These are phyloP conservation scores for Aspergillus arachidicola DNA, from an alignment of 2,329 filamentous ascomycete genomes.

Conservation along the genomic window DNA sequence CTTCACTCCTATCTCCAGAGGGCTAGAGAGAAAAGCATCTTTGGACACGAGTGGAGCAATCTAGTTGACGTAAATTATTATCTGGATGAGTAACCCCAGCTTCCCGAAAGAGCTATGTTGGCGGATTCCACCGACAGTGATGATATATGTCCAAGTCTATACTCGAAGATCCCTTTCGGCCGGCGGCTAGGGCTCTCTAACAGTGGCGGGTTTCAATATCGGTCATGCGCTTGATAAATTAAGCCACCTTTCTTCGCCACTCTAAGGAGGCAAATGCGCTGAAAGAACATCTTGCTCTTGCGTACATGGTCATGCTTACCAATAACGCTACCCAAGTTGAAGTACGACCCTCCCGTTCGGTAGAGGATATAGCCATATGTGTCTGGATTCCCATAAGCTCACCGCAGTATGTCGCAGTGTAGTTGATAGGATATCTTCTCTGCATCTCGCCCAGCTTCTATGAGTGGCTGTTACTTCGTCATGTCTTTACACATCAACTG, in stretches of 20 bases:
- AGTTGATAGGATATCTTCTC: not conserved
- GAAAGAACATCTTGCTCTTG: not conserved
- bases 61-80: no score
- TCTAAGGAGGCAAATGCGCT: not conserved
- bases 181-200: not conserved
- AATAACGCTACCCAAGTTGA: not conserved
- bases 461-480: not conserved
- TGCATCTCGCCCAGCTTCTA: not conserved
- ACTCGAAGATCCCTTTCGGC: no score
- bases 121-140: no score
- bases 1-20: no score
- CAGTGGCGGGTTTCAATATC: not conserved
- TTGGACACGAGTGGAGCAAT: no score
- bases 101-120: no score
- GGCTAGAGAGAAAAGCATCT: no score
- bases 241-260: not conserved
- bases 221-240: not conserved
- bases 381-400: not conserved
- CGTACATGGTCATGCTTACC: not conserved
- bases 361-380: not conserved
- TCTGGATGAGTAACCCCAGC: no score
- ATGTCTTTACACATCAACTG: no score
- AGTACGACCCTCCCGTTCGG: not conserved
- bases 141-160: no score
- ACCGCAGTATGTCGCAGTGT: not conserved